Conservation (phyloP, 2,329 filamentous ascomycete genomes). For the Rachicladosporium sp. region DNA sequence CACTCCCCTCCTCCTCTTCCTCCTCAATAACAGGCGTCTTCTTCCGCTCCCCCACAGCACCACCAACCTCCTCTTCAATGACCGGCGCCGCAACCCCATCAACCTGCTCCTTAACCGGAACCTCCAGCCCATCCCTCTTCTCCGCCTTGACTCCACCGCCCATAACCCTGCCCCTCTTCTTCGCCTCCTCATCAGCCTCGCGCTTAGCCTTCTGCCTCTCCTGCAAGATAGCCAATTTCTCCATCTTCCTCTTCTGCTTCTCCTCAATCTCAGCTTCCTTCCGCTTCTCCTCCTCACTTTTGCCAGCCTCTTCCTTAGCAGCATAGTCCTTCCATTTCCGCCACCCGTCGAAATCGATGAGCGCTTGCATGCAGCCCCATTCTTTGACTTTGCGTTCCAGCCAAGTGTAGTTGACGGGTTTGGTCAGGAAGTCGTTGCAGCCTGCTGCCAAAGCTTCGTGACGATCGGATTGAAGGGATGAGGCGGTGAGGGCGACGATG, state of each 20-base stretch:
- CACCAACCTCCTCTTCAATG: too few relatives aligned
- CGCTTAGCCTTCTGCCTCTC: slow-evolving; percentile 15
- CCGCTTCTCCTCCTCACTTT: slow-evolving; percentile 24
- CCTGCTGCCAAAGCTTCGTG: slow-evolving; percentile 90
- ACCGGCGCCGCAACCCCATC: too few relatives aligned
- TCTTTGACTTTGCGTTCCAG: slow-evolving; percentile 95
- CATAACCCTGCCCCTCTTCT: too few relatives aligned
- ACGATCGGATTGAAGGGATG: slow-evolving; percentile 84
- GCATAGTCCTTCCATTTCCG: slow-evolving; percentile 85
- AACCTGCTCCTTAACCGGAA: too few relatives aligned
- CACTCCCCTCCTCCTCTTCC: too few relatives aligned
- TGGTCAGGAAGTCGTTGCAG: slow-evolving; percentile 92
- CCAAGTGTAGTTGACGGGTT: slow-evolving; percentile 98
- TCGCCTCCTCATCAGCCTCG: slow-evolving; percentile 15
- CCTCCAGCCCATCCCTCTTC: too few relatives aligned
- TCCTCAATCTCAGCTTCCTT: slow-evolving; percentile 18
- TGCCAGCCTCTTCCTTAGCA: slow-evolving; percentile 19
- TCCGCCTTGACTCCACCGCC: too few relatives aligned
- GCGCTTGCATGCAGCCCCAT: slow-evolving; percentile 98
- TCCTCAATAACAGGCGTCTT: too few relatives aligned
- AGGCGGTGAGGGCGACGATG: slow-evolving; percentile 91
- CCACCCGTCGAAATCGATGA: slow-evolving; percentile 98
- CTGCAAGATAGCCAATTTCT: slow-evolving; percentile 20
- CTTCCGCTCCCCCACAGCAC: too few relatives aligned
- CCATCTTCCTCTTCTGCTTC: slow-evolving; percentile 20